Evolutionary conservation across 2,329 filamentous ascomycete genomes (phyloP).

Genomic region (Allantophomopsis lycopodina): DNA sequence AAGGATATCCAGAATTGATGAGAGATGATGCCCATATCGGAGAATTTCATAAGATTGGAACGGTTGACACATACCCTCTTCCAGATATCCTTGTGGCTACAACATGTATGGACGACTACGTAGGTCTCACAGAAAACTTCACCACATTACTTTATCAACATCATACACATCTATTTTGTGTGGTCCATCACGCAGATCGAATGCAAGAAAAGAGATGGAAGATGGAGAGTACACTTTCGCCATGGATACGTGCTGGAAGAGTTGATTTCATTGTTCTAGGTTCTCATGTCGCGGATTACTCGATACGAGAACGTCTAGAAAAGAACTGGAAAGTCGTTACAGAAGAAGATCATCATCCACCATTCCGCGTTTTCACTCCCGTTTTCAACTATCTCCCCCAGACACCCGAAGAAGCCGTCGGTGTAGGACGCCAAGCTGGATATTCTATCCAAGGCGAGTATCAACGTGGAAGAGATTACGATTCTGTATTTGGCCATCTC

Average conservation of each 20-base stretch:
- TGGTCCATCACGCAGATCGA: too few species aligned
- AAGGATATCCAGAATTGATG: too few species aligned
- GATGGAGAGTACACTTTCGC: too few species aligned
- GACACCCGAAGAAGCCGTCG: too few species aligned
- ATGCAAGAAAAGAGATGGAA: too few species aligned
- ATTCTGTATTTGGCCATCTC: constrained; percentile 49
- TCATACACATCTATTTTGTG: too few species aligned
- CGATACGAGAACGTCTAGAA: background rate
- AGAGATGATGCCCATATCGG: background rate
- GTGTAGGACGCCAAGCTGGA: background rate
- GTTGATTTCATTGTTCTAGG: background rate
- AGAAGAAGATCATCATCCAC: too few species aligned
- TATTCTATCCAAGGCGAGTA: background rate
- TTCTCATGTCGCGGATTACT: background rate
- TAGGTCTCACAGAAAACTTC: background rate
- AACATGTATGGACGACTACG: background rate
- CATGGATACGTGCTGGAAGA: background rate
- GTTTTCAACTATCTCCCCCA: too few species aligned
- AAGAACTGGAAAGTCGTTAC: background rate
- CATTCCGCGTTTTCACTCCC: too few species aligned
- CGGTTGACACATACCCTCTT: background rate
- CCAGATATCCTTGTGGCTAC: constrained; percentile 1
- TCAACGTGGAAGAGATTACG: constrained; percentile 15
- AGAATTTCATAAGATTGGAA: constrained; percentile 1
- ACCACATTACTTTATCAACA: too few species aligned